Base-by-base conservation (phyloP, 2,329 filamentous ascomycete genomes). In the Acarospora socialis region DNA sequence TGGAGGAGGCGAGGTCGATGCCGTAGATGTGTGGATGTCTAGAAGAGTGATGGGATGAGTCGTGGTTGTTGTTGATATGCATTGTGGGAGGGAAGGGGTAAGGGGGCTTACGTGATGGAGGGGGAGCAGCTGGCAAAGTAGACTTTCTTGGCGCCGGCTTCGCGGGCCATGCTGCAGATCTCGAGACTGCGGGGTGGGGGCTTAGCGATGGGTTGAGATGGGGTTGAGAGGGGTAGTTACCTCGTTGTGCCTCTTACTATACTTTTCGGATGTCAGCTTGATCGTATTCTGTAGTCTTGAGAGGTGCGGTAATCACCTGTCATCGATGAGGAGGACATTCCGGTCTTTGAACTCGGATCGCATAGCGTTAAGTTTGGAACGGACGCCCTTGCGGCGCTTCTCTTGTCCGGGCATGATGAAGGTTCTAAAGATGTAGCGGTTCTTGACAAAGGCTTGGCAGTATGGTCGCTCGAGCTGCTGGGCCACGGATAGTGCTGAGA, bases 161-260 rank as follows among this genome's bases (percentile, higher is more conserved):
- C 84, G 12, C 77, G 68, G 8, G 81, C 82, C 84, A 93, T 92
- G 35, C 62, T 67, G 18, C 86, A 77, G 40, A 84, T 86, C 52
- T 84, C 80, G 28, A 75, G 64, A 38, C 72, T 78, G 2, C n/a
- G n/a, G n/a, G n/a, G n/a, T n/a, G n/a, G n/a, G n/a, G n/a, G n/a
- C n/a, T n/a, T n/a, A n/a, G n/a, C n/a, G n/a, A n/a, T n/a, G n/a
- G n/a, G n/a, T n/a, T n/a, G n/a, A n/a, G n/a, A n/a, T n/a, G n/a
- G n/a, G n/a, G n/a, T n/a, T n/a, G n/a, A n/a, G n/a, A n/a, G n/a
- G n/a, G n/a, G n/a, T n/a, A n/a, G n/a, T n/a, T n/a, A n/a, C n/a
- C n/a, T n/a, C n/a, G 82, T 92, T 0, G 81, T 92, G 30, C 84
- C 86, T 21, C 86, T 72, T 4, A 93, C 86, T 37, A 93, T 83